phyloP scores from a whole-genome alignment of 805 yeast species.

The Millerozyma acaciae region DNA sequence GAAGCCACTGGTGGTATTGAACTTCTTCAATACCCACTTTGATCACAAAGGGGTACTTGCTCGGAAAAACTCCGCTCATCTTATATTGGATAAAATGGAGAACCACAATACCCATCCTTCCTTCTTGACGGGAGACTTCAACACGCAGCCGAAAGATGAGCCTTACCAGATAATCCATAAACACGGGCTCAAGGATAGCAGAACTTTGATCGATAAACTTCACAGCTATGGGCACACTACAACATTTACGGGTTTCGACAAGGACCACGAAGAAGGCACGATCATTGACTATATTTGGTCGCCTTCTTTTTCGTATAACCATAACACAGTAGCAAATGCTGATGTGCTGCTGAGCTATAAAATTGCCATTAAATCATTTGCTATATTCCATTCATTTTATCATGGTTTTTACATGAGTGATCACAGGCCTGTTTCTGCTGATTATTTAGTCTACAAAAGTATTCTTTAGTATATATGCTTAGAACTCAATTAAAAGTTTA shows the following conservation, averaged over 20 bases:
- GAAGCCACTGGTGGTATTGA: conserved; percentile 25
- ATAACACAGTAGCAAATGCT: conserved; percentile 4
- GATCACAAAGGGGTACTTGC: conserved; percentile 39
- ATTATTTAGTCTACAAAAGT: conserved; percentile 6
- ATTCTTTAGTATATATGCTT: neutral
- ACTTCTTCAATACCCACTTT: conserved; percentile 40
- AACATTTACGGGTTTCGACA: conserved; percentile 50
- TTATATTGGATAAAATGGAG: conserved; percentile 33
- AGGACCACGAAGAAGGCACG: conserved; percentile 18
- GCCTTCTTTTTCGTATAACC: conserved; percentile 19
- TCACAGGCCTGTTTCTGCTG: conserved; percentile 37
- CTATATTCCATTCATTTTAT: conserved; percentile 34
- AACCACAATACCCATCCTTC: conserved; percentile 29
- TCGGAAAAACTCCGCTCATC: conserved; percentile 28
- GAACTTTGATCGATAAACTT: conserved; percentile 21
- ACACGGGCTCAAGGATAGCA: conserved; percentile 37
- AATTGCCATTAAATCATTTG: conserved; percentile 32
- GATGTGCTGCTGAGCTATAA: conserved; percentile 17
- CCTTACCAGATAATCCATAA: conserved; percentile 36
- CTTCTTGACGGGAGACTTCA: conserved; percentile 41
- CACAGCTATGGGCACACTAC: conserved; percentile 38
- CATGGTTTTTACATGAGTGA: conserved; percentile 34
- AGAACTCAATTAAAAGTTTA: neutral
- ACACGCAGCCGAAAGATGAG: conserved; percentile 38
- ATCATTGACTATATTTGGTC: conserved; percentile 48